Evolutionary conservation across 331 rosid species (phyloP).

Genomic region (Saraca asoca): DNA sequence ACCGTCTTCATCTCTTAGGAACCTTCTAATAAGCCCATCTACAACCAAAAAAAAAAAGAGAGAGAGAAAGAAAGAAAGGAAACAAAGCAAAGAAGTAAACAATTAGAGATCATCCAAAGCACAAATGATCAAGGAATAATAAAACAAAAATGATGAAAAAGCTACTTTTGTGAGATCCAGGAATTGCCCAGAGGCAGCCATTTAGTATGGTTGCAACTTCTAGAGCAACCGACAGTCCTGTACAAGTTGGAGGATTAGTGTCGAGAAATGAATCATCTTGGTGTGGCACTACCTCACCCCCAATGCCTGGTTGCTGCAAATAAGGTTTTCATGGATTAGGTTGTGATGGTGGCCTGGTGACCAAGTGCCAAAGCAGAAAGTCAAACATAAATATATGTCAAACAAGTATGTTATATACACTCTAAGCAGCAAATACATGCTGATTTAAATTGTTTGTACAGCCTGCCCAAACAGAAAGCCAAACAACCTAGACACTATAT

Average conservation of each 20-base stretch:
- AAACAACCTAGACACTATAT: too few species aligned
- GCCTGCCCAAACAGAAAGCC: too few species aligned
- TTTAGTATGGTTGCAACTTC: slow-evolving; percentile 78
- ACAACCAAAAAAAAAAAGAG: slow-evolving; percentile 27
- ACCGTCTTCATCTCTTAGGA: slow-evolving; percentile 72
- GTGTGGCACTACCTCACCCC: slow-evolving; percentile 98
- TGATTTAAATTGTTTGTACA: too few species aligned
- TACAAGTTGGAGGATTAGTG: slow-evolving; percentile 89
- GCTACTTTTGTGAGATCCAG: slow-evolving; percentile 89
- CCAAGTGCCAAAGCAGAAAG: slow-evolving; percentile 12
- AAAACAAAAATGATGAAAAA: slow-evolving; percentile 21
- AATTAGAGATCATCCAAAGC: slow-evolving; percentile 5
- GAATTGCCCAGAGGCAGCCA: slow-evolving; percentile 94
- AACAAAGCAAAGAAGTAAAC: too few species aligned
- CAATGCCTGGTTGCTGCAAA: slow-evolving; percentile 95
- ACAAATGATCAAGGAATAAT: slow-evolving; percentile 12
- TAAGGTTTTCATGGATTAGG: slow-evolving; percentile 25
- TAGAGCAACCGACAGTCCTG: slow-evolving; percentile 93
- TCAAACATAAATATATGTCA: too few species aligned
- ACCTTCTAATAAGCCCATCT: slow-evolving; percentile 94
- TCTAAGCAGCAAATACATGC: too few species aligned
- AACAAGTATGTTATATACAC: too few species aligned
- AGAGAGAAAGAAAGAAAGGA: not conserved
- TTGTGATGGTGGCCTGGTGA: slow-evolving; percentile 26
- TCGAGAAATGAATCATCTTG: slow-evolving; percentile 92